Conservation (phyloP, 345 rosid genomes). For the Salix caprea region DNA sequence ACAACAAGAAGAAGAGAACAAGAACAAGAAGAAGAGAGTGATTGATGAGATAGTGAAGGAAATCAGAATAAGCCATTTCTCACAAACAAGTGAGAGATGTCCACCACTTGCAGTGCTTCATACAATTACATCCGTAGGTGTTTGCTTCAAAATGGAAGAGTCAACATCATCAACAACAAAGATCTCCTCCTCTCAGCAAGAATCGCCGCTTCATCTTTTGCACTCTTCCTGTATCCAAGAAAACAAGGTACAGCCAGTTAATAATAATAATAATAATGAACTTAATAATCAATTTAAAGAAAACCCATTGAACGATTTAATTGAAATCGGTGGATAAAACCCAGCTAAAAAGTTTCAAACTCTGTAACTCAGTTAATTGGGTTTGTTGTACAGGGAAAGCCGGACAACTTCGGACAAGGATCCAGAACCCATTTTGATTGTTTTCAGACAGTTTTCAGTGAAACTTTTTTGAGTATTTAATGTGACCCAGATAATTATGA, state of each 20-base stretch:
- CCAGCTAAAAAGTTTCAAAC: background rate
- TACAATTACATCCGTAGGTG: constrained; percentile 48
- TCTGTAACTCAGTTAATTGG: constrained; percentile 9
- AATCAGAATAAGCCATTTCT: constrained; percentile 62
- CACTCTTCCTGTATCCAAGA: constrained; percentile 76
- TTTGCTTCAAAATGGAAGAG: constrained; percentile 90
- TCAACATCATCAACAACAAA: constrained; percentile 18
- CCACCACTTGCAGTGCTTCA: constrained; percentile 90
- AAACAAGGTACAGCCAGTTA: constrained; percentile 74
- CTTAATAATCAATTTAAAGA: background rate
- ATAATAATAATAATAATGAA: constrained; percentile 3
- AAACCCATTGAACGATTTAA: background rate
- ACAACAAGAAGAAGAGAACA: constrained; percentile 21
- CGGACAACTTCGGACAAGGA: constrained; percentile 32
- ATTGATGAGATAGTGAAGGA: constrained; percentile 57
- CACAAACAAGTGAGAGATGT: constrained; percentile 86
- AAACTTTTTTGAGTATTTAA: background rate
- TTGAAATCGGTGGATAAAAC: background rate
- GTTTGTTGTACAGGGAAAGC: constrained; percentile 28
- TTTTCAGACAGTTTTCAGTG: constrained; percentile 12
- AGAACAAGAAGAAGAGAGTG: constrained; percentile 33
- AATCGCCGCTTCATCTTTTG: constrained; percentile 62
- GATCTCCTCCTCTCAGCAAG: constrained; percentile 31
- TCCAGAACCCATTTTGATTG: constrained; percentile 19
- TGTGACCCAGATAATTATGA: background rate